A percentile compares a stretch with the other conserved stretches of the same genome.
These are phyloP conservation scores for Starmerella tilneyi DNA, from an alignment of 805 yeast genomes.

Conservation along the genomic window DNA sequence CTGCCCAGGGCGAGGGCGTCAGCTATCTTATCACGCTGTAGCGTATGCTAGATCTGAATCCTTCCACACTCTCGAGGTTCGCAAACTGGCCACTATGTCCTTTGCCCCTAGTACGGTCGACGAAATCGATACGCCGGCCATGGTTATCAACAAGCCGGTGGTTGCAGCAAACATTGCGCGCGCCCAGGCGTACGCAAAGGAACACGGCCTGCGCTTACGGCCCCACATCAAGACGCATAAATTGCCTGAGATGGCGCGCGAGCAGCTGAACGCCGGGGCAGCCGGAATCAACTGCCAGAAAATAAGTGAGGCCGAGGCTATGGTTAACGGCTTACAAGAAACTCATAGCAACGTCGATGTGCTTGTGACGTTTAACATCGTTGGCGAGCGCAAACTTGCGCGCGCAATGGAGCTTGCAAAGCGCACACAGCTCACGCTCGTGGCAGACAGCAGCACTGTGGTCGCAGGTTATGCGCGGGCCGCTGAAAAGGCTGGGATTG, in stretches of 20 bases:
- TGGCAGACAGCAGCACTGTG: slow-evolving; percentile 14
- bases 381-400: slow-evolving; percentile 15
- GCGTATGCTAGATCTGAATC: background rate
- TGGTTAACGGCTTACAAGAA: slow-evolving; percentile 13
- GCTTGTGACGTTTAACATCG: slow-evolving; percentile 17
- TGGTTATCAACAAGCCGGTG: slow-evolving; percentile 9
- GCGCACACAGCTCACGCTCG: slow-evolving; percentile 12
- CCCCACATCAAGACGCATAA: slow-evolving; percentile 22
- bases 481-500: background rate
- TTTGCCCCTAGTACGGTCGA: background rate
- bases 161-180: slow-evolving; percentile 12
- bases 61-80: background rate
- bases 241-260: slow-evolving; percentile 12
- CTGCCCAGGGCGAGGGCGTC: background rate
- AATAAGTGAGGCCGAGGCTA: slow-evolving; percentile 17
- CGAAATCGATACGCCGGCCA: slow-evolving; percentile 19
- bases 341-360: slow-evolving; percentile 8
- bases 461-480: slow-evolving; percentile 13
- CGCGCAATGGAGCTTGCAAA: slow-evolving; percentile 9
- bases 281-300: slow-evolving; percentile 21
- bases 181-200: slow-evolving; percentile 16
- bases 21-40: slow-evolving; percentile 1
- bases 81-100: background rate
- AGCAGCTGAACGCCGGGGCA: slow-evolving; percentile 19
- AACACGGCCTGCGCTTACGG: slow-evolving; percentile 13